These are phyloP conservation scores for Gynochthodes officinalis DNA, from an alignment of 257 asterid species.

Conservation along the genomic window DNA sequence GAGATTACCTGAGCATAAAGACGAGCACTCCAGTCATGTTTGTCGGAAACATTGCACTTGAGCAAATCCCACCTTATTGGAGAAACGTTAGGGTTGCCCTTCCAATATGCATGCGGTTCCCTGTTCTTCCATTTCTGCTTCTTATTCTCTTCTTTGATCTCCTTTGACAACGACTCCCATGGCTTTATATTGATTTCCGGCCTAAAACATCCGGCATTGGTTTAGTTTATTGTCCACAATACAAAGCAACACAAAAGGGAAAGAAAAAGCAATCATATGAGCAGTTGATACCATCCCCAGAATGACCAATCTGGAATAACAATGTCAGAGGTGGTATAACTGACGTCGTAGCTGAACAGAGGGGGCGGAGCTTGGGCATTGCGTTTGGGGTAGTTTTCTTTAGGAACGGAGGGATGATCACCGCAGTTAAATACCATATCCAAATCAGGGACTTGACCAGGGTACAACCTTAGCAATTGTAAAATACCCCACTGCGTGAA, in stretches of 20 bases:
- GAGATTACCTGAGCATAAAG: slow-evolving; percentile 60
- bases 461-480: slow-evolving; percentile 35
- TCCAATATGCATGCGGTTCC: slow-evolving; percentile 90
- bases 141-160: slow-evolving; percentile 52
- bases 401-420: slow-evolving; percentile 23
- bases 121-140: slow-evolving; percentile 60
- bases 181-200: slow-evolving; percentile 86
- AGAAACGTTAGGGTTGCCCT: slow-evolving; percentile 68
- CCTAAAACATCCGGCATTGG: slow-evolving; percentile 35
- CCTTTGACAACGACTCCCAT: slow-evolving; percentile 57
- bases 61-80: slow-evolving; percentile 50
- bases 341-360: slow-evolving; percentile 30
- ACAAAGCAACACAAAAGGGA: neutral
- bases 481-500: slow-evolving; percentile 37
- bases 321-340: slow-evolving; percentile 32
- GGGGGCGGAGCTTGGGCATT: slow-evolving; percentile 32
- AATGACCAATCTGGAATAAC: slow-evolving; percentile 54
- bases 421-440: slow-evolving; percentile 29
- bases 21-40: slow-evolving; percentile 85
- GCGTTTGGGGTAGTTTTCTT: slow-evolving; percentile 8
- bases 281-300: slow-evolving; percentile 67
- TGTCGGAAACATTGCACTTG: slow-evolving; percentile 59
- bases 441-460: slow-evolving; percentile 37
- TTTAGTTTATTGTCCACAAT: neutral
- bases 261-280: too few species aligned